phyloP scores from a whole-genome alignment of 2,329 filamentous ascomycete species.

The Colletotrichum orchidophilum region DNA sequence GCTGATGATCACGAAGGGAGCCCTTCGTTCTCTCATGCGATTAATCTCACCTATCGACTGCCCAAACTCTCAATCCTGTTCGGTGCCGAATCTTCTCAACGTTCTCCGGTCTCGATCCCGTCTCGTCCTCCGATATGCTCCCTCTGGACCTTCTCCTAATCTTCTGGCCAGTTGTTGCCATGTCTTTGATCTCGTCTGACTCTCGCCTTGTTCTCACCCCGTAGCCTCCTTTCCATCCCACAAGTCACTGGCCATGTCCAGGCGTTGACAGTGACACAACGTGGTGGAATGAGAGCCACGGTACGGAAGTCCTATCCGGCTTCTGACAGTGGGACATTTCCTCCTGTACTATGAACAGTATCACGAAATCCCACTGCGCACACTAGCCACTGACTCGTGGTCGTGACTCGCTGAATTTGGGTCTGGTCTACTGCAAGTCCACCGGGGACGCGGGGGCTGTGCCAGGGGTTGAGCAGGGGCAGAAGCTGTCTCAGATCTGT shows the following conservation, averaged over 20 bases:
- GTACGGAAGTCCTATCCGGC: constrained; percentile 6
- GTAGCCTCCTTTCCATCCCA: neutral
- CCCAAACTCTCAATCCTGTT: neutral
- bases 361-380: constrained; percentile 22
- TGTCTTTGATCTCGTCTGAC: neutral
- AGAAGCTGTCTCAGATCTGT: constrained; percentile 54
- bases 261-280: neutral
- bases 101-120: constrained; percentile 1
- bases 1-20: neutral
- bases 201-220: neutral
- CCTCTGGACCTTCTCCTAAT: neutral
- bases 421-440: constrained; percentile 30
- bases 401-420: constrained; percentile 30
- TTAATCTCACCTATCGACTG: neutral
- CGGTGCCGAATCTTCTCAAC: neutral
- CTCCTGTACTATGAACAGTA: constrained; percentile 9
- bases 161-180: neutral
- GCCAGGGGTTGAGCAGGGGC: constrained; percentile 39
- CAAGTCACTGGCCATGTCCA: constrained; percentile 12
- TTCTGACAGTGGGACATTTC: neutral
- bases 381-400: constrained; percentile 24
- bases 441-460: constrained; percentile 35
- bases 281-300: constrained; percentile 6
- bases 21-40: neutral
- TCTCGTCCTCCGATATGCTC: neutral